Base-by-base conservation (phyloP, 148 eudicot species). In the Selenicereus undatus region DNA sequence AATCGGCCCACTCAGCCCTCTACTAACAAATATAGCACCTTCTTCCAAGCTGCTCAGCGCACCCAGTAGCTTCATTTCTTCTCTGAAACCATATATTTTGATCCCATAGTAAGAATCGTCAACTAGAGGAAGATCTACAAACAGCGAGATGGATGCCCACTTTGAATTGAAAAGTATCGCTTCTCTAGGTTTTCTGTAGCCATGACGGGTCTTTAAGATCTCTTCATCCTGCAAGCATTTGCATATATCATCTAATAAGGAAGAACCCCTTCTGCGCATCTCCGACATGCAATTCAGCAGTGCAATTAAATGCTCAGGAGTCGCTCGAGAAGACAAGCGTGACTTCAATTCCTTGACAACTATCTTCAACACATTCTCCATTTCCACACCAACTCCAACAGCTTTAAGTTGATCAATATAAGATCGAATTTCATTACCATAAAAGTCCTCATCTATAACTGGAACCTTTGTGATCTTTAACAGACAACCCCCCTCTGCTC, bases 41-140 rank as follows among this genome's bases (percentile, higher is more conserved):
- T 83, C 81, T 83, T 83, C 80, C 75, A 83, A 65, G 78, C 78
- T 73, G 60, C 78, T 78, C 77, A 83, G 7, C 45, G 74, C 81
- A 73, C 85, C 85, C 68, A 83, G 35, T 74, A 78, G 73, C 78
- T 83, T 83, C 35, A 83, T 39, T 26, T 83, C 86, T 11, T 83
- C 82, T 76, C 68, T 69, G 5, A 83, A 68, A 27, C 80, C 30
- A 45, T 83, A 83, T 56, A 83, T 83, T 45, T 76, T 66, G 21
- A 83, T 83, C 36, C 86, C 85, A 42, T 88, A 85, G 76, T 76
- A 85, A 60, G 79, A 70, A 77, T 83, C 85, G 45, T 81, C 81
- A 35, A 88, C 77, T 27, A 81, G 35, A 27, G 90, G 90, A 73
- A 88, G 76, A 66, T 86, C 85, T 79, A 83, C 84, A 39, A 85